Conservation (phyloP, 2,329 filamentous ascomycete genomes). For the Xylariaceae sp. region DNA sequence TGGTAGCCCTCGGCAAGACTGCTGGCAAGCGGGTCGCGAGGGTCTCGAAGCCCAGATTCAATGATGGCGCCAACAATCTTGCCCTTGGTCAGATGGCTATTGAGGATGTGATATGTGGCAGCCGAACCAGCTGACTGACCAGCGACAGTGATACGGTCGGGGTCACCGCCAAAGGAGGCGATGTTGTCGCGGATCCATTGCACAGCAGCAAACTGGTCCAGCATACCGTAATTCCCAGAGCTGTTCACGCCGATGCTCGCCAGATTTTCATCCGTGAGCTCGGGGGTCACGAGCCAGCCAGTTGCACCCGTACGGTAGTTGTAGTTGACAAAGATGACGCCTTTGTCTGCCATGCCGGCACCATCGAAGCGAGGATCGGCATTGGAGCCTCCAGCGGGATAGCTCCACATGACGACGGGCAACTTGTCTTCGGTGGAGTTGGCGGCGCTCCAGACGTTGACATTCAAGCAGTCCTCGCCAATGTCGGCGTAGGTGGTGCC, state of each 20-base stretch:
- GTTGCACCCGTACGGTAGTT: constrained; percentile 11
- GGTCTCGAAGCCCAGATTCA: constrained; percentile 25
- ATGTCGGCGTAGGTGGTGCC: constrained; percentile 12
- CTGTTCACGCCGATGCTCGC: constrained; percentile 14
- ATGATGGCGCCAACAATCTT: constrained; percentile 24
- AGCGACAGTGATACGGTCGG: not conserved
- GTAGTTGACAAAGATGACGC: constrained; percentile 12
- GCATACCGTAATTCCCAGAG: constrained; percentile 6
- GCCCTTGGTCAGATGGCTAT: constrained; percentile 24
- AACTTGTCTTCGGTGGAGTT: constrained; percentile 23
- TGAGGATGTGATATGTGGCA: constrained; percentile 24
- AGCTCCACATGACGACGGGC: constrained; percentile 28
- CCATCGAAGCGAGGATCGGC: constrained; percentile 19
- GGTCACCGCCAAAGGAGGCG: constrained; percentile 2
- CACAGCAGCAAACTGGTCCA: constrained; percentile 3
- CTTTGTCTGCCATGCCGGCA: constrained; percentile 18
- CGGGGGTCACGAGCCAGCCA: constrained; percentile 11
- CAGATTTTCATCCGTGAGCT: constrained; percentile 17
- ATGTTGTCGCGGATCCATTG: constrained; percentile 2
- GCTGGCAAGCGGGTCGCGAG: constrained; percentile 21
- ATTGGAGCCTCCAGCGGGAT: constrained; percentile 11
- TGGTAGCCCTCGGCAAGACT: constrained; percentile 21
- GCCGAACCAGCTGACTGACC: constrained; percentile 8
- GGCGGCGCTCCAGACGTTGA: constrained; percentile 32
- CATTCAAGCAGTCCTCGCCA: constrained; percentile 31